Conservation (phyloP, 1,139 yeast species). For the Suhomyces bribrorum region DNA sequence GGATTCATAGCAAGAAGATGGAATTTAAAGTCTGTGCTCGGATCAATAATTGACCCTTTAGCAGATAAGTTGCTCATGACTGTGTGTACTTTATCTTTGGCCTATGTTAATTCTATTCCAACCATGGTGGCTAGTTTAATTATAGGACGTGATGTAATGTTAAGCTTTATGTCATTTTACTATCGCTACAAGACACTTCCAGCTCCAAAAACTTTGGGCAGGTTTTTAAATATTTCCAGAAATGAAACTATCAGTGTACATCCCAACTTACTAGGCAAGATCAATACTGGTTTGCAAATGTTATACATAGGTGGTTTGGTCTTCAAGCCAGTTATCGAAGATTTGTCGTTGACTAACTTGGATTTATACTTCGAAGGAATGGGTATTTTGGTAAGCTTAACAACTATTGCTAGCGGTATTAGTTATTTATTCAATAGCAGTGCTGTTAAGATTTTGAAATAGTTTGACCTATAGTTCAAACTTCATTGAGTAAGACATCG, state of each 20-base stretch:
- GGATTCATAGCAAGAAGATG: constrained; percentile 85
- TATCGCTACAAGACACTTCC: constrained; percentile 76
- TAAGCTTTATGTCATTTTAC: constrained; percentile 75
- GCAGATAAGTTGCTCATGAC: constrained; percentile 94
- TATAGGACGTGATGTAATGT: constrained; percentile 78
- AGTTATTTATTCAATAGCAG: constrained; percentile 46
- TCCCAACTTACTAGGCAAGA: constrained; percentile 85
- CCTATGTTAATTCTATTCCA: constrained; percentile 69
- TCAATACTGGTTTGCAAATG: constrained; percentile 93
- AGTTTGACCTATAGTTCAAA: neutral
- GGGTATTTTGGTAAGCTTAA: constrained; percentile 61
- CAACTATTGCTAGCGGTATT: constrained; percentile 78
- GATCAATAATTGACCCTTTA: constrained; percentile 90
- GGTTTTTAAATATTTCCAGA: constrained; percentile 71
- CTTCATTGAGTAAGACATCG: neutral
- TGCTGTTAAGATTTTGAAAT: constrained; percentile 14
- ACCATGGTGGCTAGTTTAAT: constrained; percentile 68
- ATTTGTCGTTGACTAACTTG: constrained; percentile 18
- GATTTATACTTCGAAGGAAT: constrained; percentile 19
- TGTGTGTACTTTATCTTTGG: constrained; percentile 74
- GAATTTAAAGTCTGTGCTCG: constrained; percentile 78
- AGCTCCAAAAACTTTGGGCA: constrained; percentile 66
- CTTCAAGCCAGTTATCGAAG: constrained; percentile 58
- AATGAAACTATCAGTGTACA: constrained; percentile 85
- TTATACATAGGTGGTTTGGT: constrained; percentile 78